These are phyloP conservation scores for Saccharomycopsis amapae DNA, from an alignment of 805 yeast species.

Conservation along the genomic window DNA sequence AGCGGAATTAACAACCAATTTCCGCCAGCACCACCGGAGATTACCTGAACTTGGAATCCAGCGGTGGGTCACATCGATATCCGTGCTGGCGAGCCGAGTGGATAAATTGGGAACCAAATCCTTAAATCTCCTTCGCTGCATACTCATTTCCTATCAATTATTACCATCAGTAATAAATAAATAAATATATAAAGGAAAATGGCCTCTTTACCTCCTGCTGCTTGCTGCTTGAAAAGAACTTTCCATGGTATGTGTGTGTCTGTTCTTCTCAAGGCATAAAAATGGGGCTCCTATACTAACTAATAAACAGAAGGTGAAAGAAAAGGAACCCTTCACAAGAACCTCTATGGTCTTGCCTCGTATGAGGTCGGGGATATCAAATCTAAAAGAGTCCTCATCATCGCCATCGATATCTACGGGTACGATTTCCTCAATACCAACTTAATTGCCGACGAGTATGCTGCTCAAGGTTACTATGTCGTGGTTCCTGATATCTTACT, in stretches of 20 bases:
- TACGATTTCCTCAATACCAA: constrained; percentile 46
- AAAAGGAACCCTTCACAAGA: constrained; percentile 6
- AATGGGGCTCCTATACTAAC: not conserved
- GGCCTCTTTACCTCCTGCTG: constrained; percentile 3
- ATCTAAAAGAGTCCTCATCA: constrained; percentile 38
- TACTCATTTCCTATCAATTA: too few species aligned
- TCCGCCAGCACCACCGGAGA: too few species aligned
- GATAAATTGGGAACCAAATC: too few species aligned
- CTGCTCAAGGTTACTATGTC: constrained; percentile 55
- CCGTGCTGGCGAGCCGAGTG: too few species aligned
- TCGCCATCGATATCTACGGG: constrained; percentile 69
- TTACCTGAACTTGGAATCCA: too few species aligned
- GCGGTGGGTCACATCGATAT: too few species aligned
- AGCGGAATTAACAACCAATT: too few species aligned
- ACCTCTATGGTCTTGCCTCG: constrained; percentile 13
- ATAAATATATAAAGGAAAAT: not conserved
- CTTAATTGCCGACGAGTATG: constrained; percentile 61
- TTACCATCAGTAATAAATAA: too few species aligned
- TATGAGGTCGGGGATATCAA: constrained; percentile 36
- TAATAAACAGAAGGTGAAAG: too few species aligned
- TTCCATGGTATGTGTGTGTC: too few species aligned
- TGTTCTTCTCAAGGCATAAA: not conserved
- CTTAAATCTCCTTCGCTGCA: too few species aligned
- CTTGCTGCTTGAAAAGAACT: constrained; percentile 6
- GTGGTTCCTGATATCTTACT: constrained; percentile 67